Conservation (phyloP, 192 early-diverging fungal species). For the Coemansia sp. region DNA sequence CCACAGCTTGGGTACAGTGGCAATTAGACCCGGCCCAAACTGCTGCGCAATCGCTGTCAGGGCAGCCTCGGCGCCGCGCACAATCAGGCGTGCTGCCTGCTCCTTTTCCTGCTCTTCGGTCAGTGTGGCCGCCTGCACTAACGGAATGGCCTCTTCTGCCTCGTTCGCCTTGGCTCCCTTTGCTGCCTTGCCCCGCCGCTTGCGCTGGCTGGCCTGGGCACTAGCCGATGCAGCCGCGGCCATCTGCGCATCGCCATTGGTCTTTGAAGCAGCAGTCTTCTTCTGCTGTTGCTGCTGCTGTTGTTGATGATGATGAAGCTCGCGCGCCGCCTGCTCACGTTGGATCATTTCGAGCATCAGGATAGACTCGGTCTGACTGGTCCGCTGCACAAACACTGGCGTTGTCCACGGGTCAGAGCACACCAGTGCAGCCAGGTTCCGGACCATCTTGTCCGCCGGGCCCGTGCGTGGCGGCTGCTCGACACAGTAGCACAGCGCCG, state of each 20-base stretch:
- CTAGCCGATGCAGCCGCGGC: conserved; percentile 33
- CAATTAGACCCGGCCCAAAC: conserved; percentile 29
- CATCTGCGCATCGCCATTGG: conserved; percentile 19
- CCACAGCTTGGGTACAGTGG: conserved; percentile 38
- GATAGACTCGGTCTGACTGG: conserved; percentile 17
- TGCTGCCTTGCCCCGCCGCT: conserved; percentile 9
- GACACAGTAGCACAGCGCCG: conserved; percentile 20
- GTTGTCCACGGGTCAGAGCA: conserved; percentile 75
- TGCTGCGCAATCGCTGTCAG: conserved; percentile 23
- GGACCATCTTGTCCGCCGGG: conserved; percentile 80
- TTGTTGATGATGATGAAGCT: conserved; percentile 1
- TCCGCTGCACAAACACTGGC: conserved; percentile 53
- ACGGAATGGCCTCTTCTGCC: conserved; percentile 11
- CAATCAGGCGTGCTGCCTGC: conserved; percentile 51
- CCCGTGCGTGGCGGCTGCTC: conserved; percentile 9
- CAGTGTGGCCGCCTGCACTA: conserved; percentile 10
- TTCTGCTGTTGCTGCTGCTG: background rate
- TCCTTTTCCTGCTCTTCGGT: conserved; percentile 48
- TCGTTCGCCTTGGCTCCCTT: background rate
- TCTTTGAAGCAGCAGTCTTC: too few species aligned
- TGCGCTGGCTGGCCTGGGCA: conserved; percentile 35
- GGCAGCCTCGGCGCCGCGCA: conserved; percentile 58
- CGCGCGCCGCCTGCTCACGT: conserved; percentile 19
- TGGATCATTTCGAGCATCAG: conserved; percentile 43
- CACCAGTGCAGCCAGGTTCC: conserved; percentile 77